These are phyloP conservation scores for Sporothrix pallida DNA, from an alignment of 2,329 filamentous ascomycete genomes.

Conservation along the genomic window DNA sequence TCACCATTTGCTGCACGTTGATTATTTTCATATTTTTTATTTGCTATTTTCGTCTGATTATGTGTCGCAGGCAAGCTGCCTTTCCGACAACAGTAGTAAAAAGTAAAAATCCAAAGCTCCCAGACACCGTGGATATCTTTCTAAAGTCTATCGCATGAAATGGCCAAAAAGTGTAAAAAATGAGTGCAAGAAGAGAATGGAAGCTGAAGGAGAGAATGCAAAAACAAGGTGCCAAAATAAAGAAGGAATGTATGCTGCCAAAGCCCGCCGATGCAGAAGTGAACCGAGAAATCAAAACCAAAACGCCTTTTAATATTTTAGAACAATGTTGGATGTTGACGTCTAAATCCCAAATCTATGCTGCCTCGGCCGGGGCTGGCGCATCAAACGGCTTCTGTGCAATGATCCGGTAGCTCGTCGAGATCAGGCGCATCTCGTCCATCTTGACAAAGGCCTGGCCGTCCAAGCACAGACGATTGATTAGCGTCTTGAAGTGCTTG, in stretches of 20 bases:
- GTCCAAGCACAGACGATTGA: conserved; percentile 59
- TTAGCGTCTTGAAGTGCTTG: conserved; percentile 58
- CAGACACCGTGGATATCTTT: conserved; percentile 35
- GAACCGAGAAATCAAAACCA: not conserved
- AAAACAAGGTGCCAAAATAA: not conserved
- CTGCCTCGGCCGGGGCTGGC: not conserved
- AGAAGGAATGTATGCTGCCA: conserved; percentile 4
- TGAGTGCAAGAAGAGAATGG: conserved; percentile 31
- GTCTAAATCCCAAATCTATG: too few relatives aligned
- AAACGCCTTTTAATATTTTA: not conserved
- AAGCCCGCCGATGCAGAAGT: not conserved
- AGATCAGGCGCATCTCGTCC: conserved; percentile 58
- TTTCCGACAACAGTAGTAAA: not conserved
- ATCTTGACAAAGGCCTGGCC: conserved; percentile 62
- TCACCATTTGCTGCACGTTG: not conserved
- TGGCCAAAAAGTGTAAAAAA: conserved; percentile 13
- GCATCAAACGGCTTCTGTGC: conserved; percentile 51
- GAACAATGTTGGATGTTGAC: too few relatives aligned
- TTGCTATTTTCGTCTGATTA: not conserved
- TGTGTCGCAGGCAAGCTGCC: not conserved
- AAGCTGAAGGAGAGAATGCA: conserved; percentile 13
- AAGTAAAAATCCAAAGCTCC: conserved; percentile 21
- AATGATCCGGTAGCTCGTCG: conserved; percentile 60
- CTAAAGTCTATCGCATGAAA: conserved; percentile 33
- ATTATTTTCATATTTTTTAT: conserved; percentile 15